Conservation (phyloP, 352 stramenopile species). For the Blastocystis sp. region DNA sequence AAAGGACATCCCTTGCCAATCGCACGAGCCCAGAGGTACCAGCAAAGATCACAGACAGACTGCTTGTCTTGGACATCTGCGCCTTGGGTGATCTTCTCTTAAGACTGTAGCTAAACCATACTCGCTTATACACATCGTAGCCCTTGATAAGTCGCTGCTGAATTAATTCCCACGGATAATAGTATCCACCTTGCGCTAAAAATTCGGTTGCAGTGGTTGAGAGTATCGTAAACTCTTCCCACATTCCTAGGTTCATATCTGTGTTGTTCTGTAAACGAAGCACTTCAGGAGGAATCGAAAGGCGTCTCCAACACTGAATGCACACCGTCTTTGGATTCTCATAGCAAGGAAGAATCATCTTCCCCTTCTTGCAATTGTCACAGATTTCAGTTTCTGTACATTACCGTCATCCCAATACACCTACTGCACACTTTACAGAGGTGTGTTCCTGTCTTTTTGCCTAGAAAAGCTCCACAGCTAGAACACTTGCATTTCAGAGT, state of each 20-base stretch:
- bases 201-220: conserved; percentile 7
- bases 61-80: not conserved
- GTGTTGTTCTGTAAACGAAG: not conserved
- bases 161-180: conserved; percentile 42
- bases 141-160: conserved; percentile 14
- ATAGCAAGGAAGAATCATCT: conserved; percentile 50
- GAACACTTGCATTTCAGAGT: not conserved
- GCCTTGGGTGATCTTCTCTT: not conserved
- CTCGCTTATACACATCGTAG: conserved; percentile 13
- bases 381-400: conserved; percentile 35
- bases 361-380: conserved; percentile 38
- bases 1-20: conserved; percentile 36
- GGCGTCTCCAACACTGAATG: not conserved
- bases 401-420: not conserved
- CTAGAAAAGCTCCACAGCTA: not conserved
- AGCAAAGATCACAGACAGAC: conserved; percentile 36
- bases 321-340: conserved; percentile 15
- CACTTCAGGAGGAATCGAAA: not conserved
- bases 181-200: conserved; percentile 15
- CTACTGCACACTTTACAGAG: conserved; percentile 51
- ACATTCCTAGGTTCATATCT: not conserved
- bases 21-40: conserved; percentile 19
- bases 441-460: conserved; percentile 9
- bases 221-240: not conserved
- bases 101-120: not conserved